phyloP scores from a whole-genome alignment of 129 eudicot genomes.

The Lactuca sativa region DNA sequence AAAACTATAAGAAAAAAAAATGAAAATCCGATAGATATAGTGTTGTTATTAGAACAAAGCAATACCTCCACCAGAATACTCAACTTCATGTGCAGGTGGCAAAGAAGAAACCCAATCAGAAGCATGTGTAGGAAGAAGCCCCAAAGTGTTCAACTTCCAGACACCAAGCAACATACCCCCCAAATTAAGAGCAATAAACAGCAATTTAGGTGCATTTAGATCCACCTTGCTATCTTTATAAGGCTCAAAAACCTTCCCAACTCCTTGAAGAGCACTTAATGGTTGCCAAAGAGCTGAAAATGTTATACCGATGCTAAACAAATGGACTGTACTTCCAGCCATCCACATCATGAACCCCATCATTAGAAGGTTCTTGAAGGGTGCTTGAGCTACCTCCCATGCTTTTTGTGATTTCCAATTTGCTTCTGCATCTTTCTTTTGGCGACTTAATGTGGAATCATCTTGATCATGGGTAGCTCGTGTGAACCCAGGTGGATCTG shows the following conservation, averaged over 20 bases:
- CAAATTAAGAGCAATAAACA: slow-evolving; percentile 76
- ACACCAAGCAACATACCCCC: slow-evolving; percentile 80
- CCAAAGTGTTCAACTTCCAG: slow-evolving; percentile 89
- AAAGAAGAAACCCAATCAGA: slow-evolving; percentile 99
- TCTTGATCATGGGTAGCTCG: slow-evolving; percentile 87
- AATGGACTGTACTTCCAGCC: slow-evolving; percentile 98
- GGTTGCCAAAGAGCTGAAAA: slow-evolving; percentile 98
- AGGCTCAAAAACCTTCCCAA: slow-evolving; percentile 90
- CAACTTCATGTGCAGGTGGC: slow-evolving; percentile 90
- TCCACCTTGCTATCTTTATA: slow-evolving; percentile 83
- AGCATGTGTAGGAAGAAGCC: slow-evolving; percentile 93
- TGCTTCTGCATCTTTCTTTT: slow-evolving; percentile 91
- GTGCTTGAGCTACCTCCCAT: slow-evolving; percentile 98
- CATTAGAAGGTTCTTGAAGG: slow-evolving; percentile 81
- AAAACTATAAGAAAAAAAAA: slow-evolving; percentile 17
- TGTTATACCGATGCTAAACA: slow-evolving; percentile 93
- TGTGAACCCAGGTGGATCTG: slow-evolving; percentile 88
- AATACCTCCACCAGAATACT: slow-evolving; percentile 83
- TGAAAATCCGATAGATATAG: slow-evolving; percentile 11
- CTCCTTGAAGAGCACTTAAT: slow-evolving; percentile 84
- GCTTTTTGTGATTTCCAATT: slow-evolving; percentile 97
- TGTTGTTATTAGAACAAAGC: slow-evolving; percentile 11
- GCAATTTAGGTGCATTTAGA: slow-evolving; percentile 69
- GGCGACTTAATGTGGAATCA: slow-evolving; percentile 68
- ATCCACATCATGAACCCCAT: slow-evolving; percentile 99